A percentile compares a stretch with the other conserved stretches of the same genome.
phyloP scores from a whole-genome alignment of 768 basidiomycete species.

The Termitomyces sp. region DNA sequence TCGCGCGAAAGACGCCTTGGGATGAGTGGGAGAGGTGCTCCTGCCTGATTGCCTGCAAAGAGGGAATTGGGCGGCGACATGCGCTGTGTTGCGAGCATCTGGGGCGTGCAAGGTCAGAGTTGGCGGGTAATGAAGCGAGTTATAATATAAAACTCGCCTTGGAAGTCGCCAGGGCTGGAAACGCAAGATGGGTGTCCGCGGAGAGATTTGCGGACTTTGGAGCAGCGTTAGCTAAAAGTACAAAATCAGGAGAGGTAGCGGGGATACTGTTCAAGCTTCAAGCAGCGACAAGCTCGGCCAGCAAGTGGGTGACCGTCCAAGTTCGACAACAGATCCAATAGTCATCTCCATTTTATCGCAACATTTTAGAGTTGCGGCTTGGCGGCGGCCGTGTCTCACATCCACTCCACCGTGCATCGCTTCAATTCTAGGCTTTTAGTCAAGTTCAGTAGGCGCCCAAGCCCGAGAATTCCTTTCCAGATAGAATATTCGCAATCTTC shows the following conservation, averaged over 20 bases:
- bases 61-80: slow-evolving; percentile 31
- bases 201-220: slow-evolving; percentile 6
- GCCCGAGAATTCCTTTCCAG: background rate
- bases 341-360: slow-evolving; percentile 9
- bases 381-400: slow-evolving; percentile 7
- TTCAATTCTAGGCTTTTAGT: background rate
- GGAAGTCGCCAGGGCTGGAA: background rate
- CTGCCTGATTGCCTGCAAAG: slow-evolving; percentile 41
- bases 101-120: slow-evolving; percentile 6
- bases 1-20: slow-evolving; percentile 45
- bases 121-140: background rate
- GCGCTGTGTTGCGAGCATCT: slow-evolving; percentile 45
- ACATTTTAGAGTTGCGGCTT: slow-evolving; percentile 9
- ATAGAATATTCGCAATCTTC: background rate
- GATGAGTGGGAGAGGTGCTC: slow-evolving; percentile 58
- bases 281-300: background rate
- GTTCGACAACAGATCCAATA: background rate
- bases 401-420: slow-evolving; percentile 4
- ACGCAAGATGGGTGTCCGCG: slow-evolving; percentile 4
- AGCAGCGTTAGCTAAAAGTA: slow-evolving; percentile 3
- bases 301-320: slow-evolving; percentile 2
- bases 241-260: slow-evolving; percentile 1
- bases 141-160: slow-evolving; percentile 4
- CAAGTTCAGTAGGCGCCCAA: background rate
- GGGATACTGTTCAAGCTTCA: slow-evolving; percentile 2